A percentile compares a stretch with the other conserved stretches of the same genome.
Conservation (phyloP, 2,329 filamentous ascomycete species). For the Beauveria sp. region DNA sequence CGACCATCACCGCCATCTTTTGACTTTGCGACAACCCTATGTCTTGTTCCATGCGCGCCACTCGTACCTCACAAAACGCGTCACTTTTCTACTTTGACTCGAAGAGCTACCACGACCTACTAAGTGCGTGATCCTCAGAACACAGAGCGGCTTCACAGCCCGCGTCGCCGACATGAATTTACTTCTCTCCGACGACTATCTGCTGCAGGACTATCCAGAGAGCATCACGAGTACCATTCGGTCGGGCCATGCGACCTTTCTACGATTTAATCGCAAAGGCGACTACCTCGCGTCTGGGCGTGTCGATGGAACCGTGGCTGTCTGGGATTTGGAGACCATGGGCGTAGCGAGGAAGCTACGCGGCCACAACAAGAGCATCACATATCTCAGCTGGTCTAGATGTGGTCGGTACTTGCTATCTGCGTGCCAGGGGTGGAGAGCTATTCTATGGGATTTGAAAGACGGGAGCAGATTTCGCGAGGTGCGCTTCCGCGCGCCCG, state of each 20-base stretch:
- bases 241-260: conserved; percentile 55
- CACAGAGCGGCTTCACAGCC: not conserved
- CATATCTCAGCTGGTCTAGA: conserved; percentile 90
- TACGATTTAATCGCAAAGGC: conserved; percentile 88
- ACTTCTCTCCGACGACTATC: conserved; percentile 53
- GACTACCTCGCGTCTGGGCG: conserved; percentile 92
- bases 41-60: not conserved
- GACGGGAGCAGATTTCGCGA: conserved; percentile 65
- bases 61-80: not conserved
- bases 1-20: conserved; percentile 1
- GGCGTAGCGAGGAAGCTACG: conserved; percentile 90
- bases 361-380: conserved; percentile 88
- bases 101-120: not conserved
- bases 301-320: conserved; percentile 87
- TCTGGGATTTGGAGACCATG: conserved; percentile 97
- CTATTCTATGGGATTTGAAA: conserved; percentile 85
- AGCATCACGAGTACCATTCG: conserved; percentile 82
- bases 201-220: conserved; percentile 79
- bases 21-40: conserved; percentile 3
- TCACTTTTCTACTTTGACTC: not conserved
- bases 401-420: conserved; percentile 88
- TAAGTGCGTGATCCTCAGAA: not conserved
- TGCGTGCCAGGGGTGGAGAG: conserved; percentile 93
- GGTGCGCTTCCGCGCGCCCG: conserved; percentile 83
- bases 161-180: conserved; percentile 42